A percentile compares a stretch with the other conserved stretches of the same genome.
Evolutionary conservation across 306 rosid genomes (phyloP).

Genomic region (Quercus berberidifolia): DNA sequence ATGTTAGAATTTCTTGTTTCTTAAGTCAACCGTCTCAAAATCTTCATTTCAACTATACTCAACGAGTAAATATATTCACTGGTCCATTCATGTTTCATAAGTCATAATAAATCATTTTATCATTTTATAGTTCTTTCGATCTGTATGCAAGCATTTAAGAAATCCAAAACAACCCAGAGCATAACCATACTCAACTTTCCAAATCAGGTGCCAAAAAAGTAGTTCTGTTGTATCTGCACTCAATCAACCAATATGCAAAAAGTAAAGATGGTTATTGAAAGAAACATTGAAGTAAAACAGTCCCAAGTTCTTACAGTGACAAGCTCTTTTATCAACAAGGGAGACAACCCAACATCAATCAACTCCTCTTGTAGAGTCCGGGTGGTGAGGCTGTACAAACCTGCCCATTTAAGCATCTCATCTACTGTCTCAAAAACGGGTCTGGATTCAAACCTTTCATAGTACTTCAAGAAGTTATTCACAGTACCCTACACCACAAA

Average conservation of each 20-base stretch:
- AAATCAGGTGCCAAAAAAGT: neutral
- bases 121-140: neutral
- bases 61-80: neutral
- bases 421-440: conserved; percentile 82
- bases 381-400: conserved; percentile 69
- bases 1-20: neutral
- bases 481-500: conserved; percentile 45
- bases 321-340: conserved; percentile 70
- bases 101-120: neutral
- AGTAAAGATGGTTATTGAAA: neutral
- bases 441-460: conserved; percentile 50
- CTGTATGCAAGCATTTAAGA: neutral
- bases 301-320: conserved; percentile 63
- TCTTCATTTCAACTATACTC: neutral
- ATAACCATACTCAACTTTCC: neutral
- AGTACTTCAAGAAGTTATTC: conserved; percentile 58
- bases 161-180: neutral
- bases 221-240: neutral
- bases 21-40: neutral
- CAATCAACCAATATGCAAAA: neutral
- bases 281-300: neutral
- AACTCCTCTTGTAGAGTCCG: conserved; percentile 56
- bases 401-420: conserved; percentile 89
- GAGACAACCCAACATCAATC: conserved; percentile 63
- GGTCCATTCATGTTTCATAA: neutral